Conservation (phyloP, 352 stramenopile genomes). For the Peronospora destructor region DNA sequence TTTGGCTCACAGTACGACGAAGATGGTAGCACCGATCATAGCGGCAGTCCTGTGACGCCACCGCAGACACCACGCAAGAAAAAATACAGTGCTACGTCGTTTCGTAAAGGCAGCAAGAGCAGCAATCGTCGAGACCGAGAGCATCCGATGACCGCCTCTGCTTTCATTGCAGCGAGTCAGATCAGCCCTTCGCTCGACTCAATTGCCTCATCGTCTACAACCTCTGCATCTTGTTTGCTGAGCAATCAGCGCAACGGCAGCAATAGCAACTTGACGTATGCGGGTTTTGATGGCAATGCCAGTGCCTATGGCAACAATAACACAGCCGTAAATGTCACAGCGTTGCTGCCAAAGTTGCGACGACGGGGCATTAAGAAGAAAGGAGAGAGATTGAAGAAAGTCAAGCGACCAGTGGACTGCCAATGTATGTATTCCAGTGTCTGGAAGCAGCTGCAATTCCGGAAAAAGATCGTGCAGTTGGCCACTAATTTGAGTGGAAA, state of each 20-base stretch:
- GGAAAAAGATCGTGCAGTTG: constrained; percentile 76
- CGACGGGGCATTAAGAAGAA: constrained; percentile 28
- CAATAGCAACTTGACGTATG: constrained; percentile 20
- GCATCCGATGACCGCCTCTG: constrained; percentile 14
- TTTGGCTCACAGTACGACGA: constrained; percentile 53
- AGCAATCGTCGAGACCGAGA: constrained; percentile 9
- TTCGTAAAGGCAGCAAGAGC: constrained; percentile 13
- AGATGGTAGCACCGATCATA: constrained; percentile 31
- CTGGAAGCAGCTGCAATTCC: constrained; percentile 77
- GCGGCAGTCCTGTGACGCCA: constrained; percentile 30
- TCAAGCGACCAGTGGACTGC: constrained; percentile 30
- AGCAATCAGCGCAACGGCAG: constrained; percentile 12
- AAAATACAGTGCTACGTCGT: constrained; percentile 8
- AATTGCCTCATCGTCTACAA: constrained; percentile 31
- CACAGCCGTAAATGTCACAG: constrained; percentile 1
- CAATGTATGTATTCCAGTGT: constrained; percentile 73
- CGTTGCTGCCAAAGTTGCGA: constrained; percentile 21
- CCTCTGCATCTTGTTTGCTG: constrained; percentile 22
- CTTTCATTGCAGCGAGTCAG: constrained; percentile 13
- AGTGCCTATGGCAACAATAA: constrained; percentile 1
- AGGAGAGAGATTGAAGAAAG: constrained; percentile 21
- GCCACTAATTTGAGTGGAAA: constrained; percentile 68
- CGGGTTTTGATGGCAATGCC: not conserved
- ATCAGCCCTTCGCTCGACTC: constrained; percentile 32
- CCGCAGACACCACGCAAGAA: constrained; percentile 34